phyloP scores from a whole-genome alignment of 1,284 basidiomycete genomes.

The Apiotrichum akiyoshidainum region DNA sequence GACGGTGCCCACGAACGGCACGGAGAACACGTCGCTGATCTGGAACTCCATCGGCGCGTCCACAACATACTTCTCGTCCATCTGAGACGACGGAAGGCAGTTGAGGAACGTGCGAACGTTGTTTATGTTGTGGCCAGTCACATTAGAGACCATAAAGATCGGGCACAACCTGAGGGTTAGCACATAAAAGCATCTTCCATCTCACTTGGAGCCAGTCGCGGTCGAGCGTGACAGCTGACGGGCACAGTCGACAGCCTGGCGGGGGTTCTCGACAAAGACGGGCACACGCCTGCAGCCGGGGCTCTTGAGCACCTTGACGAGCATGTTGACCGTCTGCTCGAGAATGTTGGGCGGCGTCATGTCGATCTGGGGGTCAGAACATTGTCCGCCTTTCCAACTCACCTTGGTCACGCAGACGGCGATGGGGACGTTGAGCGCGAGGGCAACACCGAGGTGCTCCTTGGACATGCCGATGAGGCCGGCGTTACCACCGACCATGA shows the following conservation, averaged over 20 bases:
- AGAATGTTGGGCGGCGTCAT: conserved; percentile 94
- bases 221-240: conserved; percentile 67
- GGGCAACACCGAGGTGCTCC: conserved; percentile 89
- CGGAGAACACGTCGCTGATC: conserved; percentile 61
- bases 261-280: conserved; percentile 53
- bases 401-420: conserved; percentile 94
- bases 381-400: conserved; percentile 19
- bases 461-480: conserved; percentile 96
- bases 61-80: conserved; percentile 70
- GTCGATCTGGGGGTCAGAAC: conserved; percentile 64
- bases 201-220: conserved; percentile 58
- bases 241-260: conserved; percentile 66
- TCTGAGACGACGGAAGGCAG: conserved; percentile 76
- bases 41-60: conserved; percentile 79
- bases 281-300: conserved; percentile 78
- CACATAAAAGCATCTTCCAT: background rate
- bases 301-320: conserved; percentile 86
- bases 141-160: conserved; percentile 90
- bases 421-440: conserved; percentile 90
- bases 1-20: conserved; percentile 92
- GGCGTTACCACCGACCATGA: conserved; percentile 96
- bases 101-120: conserved; percentile 81
- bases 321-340: conserved; percentile 84
- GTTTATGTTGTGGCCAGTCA: conserved; percentile 79
- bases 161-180: conserved; percentile 69